Evolutionary conservation across 768 basidiomycete species (phyloP).

Genomic region (Mycena epipterygia): DNA sequence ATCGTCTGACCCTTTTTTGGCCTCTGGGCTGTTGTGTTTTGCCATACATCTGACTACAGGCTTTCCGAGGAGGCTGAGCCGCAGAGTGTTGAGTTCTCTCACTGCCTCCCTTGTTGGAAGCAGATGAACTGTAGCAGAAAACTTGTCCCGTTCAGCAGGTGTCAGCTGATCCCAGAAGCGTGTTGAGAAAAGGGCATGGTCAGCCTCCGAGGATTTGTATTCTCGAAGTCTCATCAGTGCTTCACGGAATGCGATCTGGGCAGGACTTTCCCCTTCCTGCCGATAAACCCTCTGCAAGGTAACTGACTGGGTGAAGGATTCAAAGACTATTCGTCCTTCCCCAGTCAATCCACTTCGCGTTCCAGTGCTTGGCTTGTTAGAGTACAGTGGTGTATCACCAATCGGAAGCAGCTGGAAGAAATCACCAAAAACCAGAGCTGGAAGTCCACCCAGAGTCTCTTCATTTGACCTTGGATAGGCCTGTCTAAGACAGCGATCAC

Average conservation of each 20-base stretch:
- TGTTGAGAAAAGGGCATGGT: background rate
- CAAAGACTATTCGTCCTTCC: background rate
- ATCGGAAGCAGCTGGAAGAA: constrained; percentile 46
- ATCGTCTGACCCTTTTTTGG: constrained; percentile 24
- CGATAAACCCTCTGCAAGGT: background rate
- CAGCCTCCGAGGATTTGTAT: background rate
- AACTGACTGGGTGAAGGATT: constrained; percentile 8
- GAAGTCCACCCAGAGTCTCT: constrained; percentile 35
- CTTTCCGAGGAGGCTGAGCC: background rate
- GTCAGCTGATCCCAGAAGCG: constrained; percentile 8
- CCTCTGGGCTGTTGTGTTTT: constrained; percentile 34
- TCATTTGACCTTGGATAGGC: constrained; percentile 24
- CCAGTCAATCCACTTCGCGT: background rate
- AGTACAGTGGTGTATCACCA: constrained; percentile 8
- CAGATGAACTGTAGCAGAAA: constrained; percentile 5
- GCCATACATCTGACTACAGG: background rate
- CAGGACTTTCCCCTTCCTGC: background rate
- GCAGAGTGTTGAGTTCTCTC: background rate
- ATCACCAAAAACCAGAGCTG: constrained; percentile 42
- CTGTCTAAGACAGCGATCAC: constrained; percentile 36
- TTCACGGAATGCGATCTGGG: background rate
- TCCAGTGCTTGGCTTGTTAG: background rate
- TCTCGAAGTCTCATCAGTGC: background rate
- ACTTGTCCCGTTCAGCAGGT: background rate
- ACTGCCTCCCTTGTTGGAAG: constrained; percentile 22